Evolutionary conservation across 1,284 basidiomycete genomes (phyloP).

Genomic region (Malassezia cuniculi): DNA sequence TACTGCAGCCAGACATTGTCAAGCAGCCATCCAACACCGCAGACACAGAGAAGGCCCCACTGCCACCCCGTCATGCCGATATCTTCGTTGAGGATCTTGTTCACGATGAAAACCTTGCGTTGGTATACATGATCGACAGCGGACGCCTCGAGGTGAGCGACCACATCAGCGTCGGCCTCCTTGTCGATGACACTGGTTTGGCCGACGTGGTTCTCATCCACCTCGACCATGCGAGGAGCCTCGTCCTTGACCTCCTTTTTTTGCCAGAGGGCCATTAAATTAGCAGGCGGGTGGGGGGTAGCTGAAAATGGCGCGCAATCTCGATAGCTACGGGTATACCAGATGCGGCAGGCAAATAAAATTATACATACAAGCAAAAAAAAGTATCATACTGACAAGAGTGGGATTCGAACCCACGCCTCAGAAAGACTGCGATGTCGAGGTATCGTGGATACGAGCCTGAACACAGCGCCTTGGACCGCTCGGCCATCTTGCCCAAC

Average conservation of each 20-base stretch:
- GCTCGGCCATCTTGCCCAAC: constrained; percentile 35
- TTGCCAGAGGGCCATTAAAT: no score
- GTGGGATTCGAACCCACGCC: constrained; percentile 31
- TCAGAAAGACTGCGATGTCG: constrained; percentile 18
- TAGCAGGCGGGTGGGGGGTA: no score
- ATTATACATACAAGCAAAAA: neutral
- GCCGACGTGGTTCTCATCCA: no score
- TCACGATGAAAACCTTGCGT: constrained; percentile 41
- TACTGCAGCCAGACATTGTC: constrained; percentile 42
- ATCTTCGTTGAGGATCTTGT: constrained; percentile 42
- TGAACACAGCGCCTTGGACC: constrained; percentile 33
- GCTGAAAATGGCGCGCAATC: no score
- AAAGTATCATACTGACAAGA: constrained; percentile 21
- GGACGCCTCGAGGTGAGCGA: constrained; percentile 15
- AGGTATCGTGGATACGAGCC: constrained; percentile 15
- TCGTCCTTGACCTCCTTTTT: no score
- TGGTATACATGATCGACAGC: constrained; percentile 34
- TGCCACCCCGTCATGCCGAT: constrained; percentile 42
- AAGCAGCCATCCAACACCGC: constrained; percentile 34
- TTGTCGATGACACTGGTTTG: no score
- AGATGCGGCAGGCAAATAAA: no score
- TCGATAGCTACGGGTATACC: no score
- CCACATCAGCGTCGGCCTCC: no score
- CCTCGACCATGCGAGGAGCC: no score
- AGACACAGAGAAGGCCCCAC: constrained; percentile 21